Evolutionary conservation across 2,329 filamentous ascomycete species (phyloP).

Genomic region (Ophiostoma sp.): DNA sequence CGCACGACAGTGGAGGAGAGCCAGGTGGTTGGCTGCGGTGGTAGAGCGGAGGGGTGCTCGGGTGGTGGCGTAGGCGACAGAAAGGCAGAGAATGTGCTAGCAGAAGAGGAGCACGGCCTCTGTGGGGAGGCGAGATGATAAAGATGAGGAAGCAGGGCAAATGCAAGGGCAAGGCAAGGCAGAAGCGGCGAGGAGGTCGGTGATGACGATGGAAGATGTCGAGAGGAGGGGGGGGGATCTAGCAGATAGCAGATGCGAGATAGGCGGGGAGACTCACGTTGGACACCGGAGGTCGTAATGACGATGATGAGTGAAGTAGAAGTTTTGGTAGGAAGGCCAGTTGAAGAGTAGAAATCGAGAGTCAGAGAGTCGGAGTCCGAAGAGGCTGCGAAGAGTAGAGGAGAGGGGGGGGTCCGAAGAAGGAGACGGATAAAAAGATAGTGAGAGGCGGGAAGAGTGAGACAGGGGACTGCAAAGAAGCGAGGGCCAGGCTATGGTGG

Average conservation of each 20-base stretch:
- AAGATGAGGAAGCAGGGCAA: background rate
- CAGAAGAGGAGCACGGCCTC: background rate
- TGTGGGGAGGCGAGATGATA: background rate
- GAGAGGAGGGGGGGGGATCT: background rate
- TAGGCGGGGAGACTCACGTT: conserved; percentile 3
- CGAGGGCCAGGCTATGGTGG: background rate
- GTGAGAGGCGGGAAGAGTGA: conserved; percentile 14
- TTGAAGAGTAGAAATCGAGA: conserved; percentile 9
- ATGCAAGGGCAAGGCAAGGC: background rate
- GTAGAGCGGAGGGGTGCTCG: background rate
- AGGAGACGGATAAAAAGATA: conserved; percentile 14
- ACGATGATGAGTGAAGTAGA: background rate
- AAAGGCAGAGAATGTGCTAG: conserved; percentile 26
- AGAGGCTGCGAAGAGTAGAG: conserved; percentile 1
- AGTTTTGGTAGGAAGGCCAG: background rate
- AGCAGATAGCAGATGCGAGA: background rate
- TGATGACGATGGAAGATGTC: background rate
- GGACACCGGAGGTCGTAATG: background rate
- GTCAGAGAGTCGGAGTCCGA: background rate
- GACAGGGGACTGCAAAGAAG: conserved; percentile 12
- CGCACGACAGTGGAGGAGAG: conserved; percentile 5
- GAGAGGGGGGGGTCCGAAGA: background rate
- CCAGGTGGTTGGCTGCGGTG: background rate
- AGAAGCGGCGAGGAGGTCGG: background rate
- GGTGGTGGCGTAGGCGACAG: conserved; percentile 18